Evolutionary conservation across 345 rosid species (phyloP).

Genomic region (Hibiscus syriacus): DNA sequence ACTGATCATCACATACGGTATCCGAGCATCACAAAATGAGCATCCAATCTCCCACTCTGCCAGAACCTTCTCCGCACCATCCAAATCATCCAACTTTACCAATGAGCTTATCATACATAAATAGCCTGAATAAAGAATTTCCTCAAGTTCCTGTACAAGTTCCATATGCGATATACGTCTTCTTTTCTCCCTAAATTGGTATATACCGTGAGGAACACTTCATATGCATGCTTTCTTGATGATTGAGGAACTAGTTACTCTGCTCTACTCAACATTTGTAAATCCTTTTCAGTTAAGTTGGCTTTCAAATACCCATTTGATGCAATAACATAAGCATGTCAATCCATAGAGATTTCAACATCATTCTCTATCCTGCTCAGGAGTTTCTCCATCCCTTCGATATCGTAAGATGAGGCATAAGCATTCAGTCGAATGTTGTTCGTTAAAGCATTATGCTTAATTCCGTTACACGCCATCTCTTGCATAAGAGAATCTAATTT

Average conservation of each 20-base stretch:
- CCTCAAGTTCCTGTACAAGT: slow-evolving; percentile 24
- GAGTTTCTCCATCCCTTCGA: slow-evolving; percentile 51
- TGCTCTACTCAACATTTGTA: slow-evolving; percentile 34
- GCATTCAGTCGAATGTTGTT: slow-evolving; percentile 44
- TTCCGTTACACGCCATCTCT: no score
- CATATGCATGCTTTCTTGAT: slow-evolving; percentile 27
- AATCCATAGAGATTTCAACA: slow-evolving; percentile 28
- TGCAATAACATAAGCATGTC: slow-evolving; percentile 33
- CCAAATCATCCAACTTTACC: no score
- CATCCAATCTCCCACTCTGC: slow-evolving; percentile 46
- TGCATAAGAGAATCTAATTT: slow-evolving; percentile 34
- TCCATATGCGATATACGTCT: no score
- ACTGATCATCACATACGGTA: slow-evolving; percentile 36
- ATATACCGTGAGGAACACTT: no score
- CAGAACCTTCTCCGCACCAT: slow-evolving; percentile 41
- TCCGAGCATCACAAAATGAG: slow-evolving; percentile 26
- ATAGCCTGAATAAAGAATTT: slow-evolving; percentile 32
- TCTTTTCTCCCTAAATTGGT: no score
- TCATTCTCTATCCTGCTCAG: slow-evolving; percentile 38
- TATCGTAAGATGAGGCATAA: slow-evolving; percentile 30
- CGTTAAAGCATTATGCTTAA: slow-evolving; percentile 27
- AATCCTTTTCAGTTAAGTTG: slow-evolving; percentile 32
- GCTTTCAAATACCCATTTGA: slow-evolving; percentile 46
- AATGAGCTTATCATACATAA: slow-evolving; percentile 40
- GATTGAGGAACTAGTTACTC: slow-evolving; percentile 23